A percentile compares a stretch with the other conserved stretches of the same genome.
phyloP scores from a whole-genome alignment of 2,329 filamentous ascomycete genomes.

The Rutstroemia sp. region DNA sequence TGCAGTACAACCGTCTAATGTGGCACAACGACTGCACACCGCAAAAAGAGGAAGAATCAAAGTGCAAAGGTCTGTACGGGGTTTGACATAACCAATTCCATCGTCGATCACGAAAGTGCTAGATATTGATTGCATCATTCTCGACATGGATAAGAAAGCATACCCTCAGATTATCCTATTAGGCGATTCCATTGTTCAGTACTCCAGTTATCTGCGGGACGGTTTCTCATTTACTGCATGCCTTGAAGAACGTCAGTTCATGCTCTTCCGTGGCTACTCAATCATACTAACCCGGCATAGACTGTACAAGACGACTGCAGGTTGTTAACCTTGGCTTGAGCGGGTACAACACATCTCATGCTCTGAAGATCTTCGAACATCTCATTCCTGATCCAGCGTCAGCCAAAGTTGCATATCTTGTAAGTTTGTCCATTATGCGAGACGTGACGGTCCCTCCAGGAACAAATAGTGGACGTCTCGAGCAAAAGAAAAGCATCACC shows the following conservation, averaged over 20 bases:
- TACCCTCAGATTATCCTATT: constrained; percentile 66
- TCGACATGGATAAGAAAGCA: neutral
- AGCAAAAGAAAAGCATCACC: neutral
- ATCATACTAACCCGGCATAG: constrained; percentile 36
- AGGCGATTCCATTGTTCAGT: constrained; percentile 82
- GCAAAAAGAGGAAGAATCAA: too few species aligned
- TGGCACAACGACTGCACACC: too few species aligned
- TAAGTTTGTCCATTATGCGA: constrained; percentile 21
- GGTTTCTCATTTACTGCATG: constrained; percentile 71
- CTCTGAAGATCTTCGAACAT: constrained; percentile 57
- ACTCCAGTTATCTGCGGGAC: constrained; percentile 48
- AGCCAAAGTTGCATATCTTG: constrained; percentile 57
- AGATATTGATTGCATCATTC: neutral
- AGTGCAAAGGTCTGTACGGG: too few species aligned
- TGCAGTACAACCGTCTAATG: too few species aligned
- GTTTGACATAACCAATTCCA: too few species aligned
- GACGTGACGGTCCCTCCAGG: neutral
- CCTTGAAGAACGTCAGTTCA: constrained; percentile 34
- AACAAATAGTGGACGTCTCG: neutral
- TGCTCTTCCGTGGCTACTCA: constrained; percentile 4
- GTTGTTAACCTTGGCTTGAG: constrained; percentile 79
- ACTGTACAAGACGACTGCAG: constrained; percentile 70
- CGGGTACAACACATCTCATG: constrained; percentile 77
- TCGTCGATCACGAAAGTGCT: neutral
- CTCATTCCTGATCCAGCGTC: constrained; percentile 62